Evolutionary conservation across 179 eudicot species (phyloP).

Genomic region (Spergularia azorica): DNA sequence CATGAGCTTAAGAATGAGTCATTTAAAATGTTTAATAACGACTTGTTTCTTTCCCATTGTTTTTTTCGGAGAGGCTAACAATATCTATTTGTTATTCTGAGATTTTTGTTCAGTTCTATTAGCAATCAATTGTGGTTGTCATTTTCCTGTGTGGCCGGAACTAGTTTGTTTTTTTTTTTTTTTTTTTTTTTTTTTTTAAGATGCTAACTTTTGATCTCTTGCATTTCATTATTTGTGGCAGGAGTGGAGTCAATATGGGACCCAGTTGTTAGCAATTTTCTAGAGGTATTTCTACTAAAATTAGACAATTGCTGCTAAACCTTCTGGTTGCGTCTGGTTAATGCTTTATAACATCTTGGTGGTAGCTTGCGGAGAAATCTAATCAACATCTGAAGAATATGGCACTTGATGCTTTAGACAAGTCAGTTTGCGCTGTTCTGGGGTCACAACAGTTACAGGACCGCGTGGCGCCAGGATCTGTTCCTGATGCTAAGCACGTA

Average conservation of each 20-base stretch:
- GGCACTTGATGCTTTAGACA: conserved; percentile 94
- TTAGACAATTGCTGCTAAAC: conserved; percentile 7
- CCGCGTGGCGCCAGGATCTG: conserved; percentile 36
- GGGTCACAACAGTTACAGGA: conserved; percentile 85
- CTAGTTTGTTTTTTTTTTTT: conserved; percentile 2
- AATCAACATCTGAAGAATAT: conserved; percentile 63
- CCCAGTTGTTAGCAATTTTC: conserved; percentile 76
- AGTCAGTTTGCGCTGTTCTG: conserved; percentile 86
- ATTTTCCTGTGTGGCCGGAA: not conserved
- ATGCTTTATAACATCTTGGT: conserved; percentile 20
- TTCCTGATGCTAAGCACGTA: conserved; percentile 48
- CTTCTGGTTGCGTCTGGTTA: conserved; percentile 17
- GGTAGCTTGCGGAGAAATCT: conserved; percentile 86
- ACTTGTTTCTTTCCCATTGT: not conserved
- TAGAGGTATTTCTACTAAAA: conserved; percentile 58
- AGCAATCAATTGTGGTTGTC: conserved; percentile 3
- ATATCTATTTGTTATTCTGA: not conserved
- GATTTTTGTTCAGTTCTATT: not conserved
- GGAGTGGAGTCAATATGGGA: conserved; percentile 99
- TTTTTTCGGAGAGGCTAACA: not conserved
- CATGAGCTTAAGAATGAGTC: too few relatives aligned
- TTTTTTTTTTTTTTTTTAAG: too few relatives aligned
- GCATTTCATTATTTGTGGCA: conserved; percentile 28
- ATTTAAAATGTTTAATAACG: not conserved
- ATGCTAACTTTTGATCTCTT: conserved; percentile 8